These are phyloP conservation scores for Pseudomassariella vexata DNA, from an alignment of 2,329 filamentous ascomycete species.

Conservation along the genomic window DNA sequence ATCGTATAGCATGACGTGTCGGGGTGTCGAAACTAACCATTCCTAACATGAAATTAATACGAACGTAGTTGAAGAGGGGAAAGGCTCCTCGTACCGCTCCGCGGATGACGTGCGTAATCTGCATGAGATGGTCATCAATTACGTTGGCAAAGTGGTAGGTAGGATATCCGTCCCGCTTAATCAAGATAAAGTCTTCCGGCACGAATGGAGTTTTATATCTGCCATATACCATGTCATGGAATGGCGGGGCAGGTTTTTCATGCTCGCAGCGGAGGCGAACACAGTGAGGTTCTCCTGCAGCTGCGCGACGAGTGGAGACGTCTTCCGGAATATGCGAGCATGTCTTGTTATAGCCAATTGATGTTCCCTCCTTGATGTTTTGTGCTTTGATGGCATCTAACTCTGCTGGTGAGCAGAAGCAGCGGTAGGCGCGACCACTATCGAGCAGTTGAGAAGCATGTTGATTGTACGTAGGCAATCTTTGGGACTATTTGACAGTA, in stretches of 20 bases:
- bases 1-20: constrained; percentile 63
- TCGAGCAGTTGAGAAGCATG: constrained; percentile 66
- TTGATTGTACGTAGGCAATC: constrained; percentile 64
- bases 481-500: constrained; percentile 59
- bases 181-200: constrained; percentile 78
- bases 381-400: constrained; percentile 61
- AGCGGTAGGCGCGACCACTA: constrained; percentile 76
- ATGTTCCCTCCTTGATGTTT: constrained; percentile 41
- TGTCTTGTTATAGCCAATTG: constrained; percentile 51
- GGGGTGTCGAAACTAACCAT: constrained; percentile 93
- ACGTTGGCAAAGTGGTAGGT: constrained; percentile 98
- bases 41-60: constrained; percentile 53
- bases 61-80: not conserved
- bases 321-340: constrained; percentile 62
- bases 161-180: constrained; percentile 87
- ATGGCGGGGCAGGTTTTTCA: constrained; percentile 50
- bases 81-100: constrained; percentile 61
- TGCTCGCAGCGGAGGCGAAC: constrained; percentile 71
- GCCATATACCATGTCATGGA: constrained; percentile 78
- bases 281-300: constrained; percentile 65
- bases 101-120: constrained; percentile 91
- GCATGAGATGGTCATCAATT: constrained; percentile 91
- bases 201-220: constrained; percentile 47
- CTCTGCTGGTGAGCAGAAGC: constrained; percentile 77
- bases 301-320: constrained; percentile 66